These are phyloP conservation scores for Hirsutella minnesotensis DNA, from an alignment of 2,329 filamentous ascomycete genomes.

Conservation along the genomic window DNA sequence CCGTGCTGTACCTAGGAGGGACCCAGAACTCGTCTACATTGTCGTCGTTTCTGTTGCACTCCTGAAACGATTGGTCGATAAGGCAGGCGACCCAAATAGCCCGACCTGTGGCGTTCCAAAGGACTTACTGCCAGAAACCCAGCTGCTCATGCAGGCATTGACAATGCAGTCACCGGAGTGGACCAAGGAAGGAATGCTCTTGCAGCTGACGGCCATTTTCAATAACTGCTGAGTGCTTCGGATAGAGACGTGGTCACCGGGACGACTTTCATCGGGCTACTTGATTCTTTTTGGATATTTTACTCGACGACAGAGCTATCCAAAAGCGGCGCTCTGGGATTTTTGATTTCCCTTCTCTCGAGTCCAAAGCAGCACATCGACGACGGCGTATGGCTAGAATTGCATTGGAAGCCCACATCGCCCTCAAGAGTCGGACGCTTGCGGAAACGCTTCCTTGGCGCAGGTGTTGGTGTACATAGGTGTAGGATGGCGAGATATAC, in stretches of 20 bases:
- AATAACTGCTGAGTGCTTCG: constrained; percentile 13
- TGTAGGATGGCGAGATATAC: constrained; percentile 10
- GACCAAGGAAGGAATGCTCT: constrained; percentile 53
- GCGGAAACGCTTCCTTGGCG: neutral
- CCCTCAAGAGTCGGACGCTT: constrained; percentile 6
- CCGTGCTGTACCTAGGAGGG: constrained; percentile 25
- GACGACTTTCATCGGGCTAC: neutral
- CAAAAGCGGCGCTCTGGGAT: neutral
- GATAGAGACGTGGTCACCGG: neutral
- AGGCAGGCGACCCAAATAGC: constrained; percentile 46
- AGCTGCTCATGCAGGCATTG: constrained; percentile 55
- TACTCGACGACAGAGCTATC: neutral
- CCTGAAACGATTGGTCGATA: constrained; percentile 57
- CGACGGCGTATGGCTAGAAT: constrained; percentile 12
- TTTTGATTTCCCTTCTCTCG: constrained; percentile 1
- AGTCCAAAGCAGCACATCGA: constrained; percentile 5
- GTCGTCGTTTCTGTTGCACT: constrained; percentile 56
- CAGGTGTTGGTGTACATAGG: constrained; percentile 12
- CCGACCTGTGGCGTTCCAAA: constrained; percentile 40
- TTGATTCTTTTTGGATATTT: neutral
- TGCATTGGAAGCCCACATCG: constrained; percentile 7
- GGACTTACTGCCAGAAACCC: constrained; percentile 52
- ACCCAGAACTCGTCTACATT: constrained; percentile 47
- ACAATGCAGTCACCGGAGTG: constrained; percentile 51
- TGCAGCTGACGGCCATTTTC: constrained; percentile 51